Percentiles rank a stretch among this genome's conserved stretches.
These are phyloP conservation scores for Tetrapisispora fleetii DNA, from an alignment of 805 yeast species.

Conservation along the genomic window DNA sequence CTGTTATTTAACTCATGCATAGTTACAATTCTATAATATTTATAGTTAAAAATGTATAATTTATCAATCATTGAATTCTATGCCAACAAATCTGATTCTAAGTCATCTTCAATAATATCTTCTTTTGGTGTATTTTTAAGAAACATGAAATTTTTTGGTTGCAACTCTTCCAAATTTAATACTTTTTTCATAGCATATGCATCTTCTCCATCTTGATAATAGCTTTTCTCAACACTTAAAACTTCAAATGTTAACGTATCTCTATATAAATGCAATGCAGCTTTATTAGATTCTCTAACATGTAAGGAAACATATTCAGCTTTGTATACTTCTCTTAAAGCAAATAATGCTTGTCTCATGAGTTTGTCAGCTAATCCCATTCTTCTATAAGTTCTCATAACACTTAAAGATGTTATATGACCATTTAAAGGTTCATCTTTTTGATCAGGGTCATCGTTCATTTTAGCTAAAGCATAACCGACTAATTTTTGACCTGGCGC, in stretches of 20 bases:
- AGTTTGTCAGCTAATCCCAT: constrained; percentile 89
- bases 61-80: constrained; percentile 8
- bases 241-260: constrained; percentile 81
- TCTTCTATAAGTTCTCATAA: constrained; percentile 90
- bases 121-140: constrained; percentile 2
- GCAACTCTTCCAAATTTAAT: constrained; percentile 47
- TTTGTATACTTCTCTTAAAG: constrained; percentile 69
- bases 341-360: constrained; percentile 76
- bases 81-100: constrained; percentile 38
- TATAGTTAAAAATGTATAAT: not conserved
- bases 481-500: constrained; percentile 67
- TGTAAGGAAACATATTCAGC: constrained; percentile 84
- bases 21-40: not conserved
- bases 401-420: constrained; percentile 87
- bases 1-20: not conserved
- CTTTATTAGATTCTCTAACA: constrained; percentile 86
- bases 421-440: constrained; percentile 75
- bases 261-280: constrained; percentile 85
- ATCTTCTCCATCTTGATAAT: constrained; percentile 95
- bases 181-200: constrained; percentile 89
- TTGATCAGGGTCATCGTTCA: constrained; percentile 88
- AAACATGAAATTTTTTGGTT: constrained; percentile 48
- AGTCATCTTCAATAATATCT: constrained; percentile 45
- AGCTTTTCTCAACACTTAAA: constrained; percentile 70
- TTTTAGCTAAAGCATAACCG: constrained; percentile 92